A percentile compares a stretch with the other conserved stretches of the same genome.
phyloP scores from a whole-genome alignment of 257 asterid species.

The Cynanchum wilfordii region DNA sequence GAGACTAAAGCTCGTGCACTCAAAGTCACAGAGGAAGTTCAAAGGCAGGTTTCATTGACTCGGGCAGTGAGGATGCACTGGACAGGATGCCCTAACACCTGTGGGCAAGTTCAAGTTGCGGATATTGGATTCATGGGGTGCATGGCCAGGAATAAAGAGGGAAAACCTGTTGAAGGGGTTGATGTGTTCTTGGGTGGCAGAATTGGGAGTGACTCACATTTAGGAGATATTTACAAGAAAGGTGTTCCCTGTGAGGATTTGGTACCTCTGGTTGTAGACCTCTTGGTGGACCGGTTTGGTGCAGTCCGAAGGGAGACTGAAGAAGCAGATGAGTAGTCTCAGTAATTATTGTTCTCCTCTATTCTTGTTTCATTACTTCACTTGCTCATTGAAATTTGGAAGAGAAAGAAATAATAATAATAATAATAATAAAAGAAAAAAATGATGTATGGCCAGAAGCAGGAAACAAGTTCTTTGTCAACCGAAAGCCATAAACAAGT shows the following conservation, averaged over 20 bases:
- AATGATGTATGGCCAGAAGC: not conserved
- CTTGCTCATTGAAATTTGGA: not conserved
- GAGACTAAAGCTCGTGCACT: conserved; percentile 82
- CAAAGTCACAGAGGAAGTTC: conserved; percentile 75
- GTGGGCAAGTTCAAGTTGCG: conserved; percentile 94
- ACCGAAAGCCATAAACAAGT: not conserved
- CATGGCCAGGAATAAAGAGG: conserved; percentile 56
- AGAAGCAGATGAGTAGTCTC: conserved; percentile 54
- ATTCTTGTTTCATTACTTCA: not conserved
- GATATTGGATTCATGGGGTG: conserved; percentile 99
- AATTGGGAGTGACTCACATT: conserved; percentile 88
- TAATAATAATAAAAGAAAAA: too few relatives aligned
- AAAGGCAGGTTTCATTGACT: conserved; percentile 53
- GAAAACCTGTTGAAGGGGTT: conserved; percentile 79
- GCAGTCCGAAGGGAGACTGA: conserved; percentile 65
- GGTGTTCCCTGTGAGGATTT: conserved; percentile 87
- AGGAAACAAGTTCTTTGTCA: not conserved
- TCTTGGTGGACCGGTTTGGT: conserved; percentile 70
- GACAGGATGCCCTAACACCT: conserved; percentile 93
- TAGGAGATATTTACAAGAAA: conserved; percentile 81
- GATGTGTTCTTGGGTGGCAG: conserved; percentile 85
- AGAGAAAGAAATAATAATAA: not conserved
- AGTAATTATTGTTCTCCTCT: not conserved
- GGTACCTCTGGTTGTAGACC: conserved; percentile 72
- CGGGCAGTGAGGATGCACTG: conserved; percentile 92